Conservation (phyloP, 257 asterid species). For the Solanum dulcamara region DNA sequence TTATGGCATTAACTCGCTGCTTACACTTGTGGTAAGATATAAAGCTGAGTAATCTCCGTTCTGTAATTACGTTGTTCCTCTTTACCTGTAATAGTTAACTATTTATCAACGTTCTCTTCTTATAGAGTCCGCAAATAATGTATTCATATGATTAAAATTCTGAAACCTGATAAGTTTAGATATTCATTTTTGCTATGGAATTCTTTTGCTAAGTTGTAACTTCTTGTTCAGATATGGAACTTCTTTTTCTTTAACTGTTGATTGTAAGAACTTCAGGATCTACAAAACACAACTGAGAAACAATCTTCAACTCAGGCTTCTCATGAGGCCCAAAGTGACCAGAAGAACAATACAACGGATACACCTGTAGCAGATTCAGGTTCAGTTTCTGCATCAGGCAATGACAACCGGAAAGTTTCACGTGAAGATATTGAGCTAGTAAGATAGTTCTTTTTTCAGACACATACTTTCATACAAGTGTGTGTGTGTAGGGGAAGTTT, state of each 20-base stretch:
- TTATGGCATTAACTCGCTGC: neutral
- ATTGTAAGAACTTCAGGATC: conserved; percentile 31
- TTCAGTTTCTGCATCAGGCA: conserved; percentile 78
- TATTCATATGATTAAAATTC: neutral
- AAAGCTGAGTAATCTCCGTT: neutral
- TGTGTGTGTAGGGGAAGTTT: neutral
- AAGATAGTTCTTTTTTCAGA: conserved; percentile 14
- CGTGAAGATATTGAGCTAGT: conserved; percentile 95
- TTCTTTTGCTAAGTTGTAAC: neutral
- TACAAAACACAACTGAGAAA: conserved; percentile 41
- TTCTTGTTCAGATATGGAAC: neutral
- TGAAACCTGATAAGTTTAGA: neutral
- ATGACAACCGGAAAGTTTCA: conserved; percentile 76
- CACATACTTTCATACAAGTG: neutral
- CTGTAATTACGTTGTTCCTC: neutral
- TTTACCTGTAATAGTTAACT: neutral
- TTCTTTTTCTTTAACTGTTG: neutral
- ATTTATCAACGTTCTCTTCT: neutral
- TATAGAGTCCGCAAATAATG: neutral
- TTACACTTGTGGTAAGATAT: neutral
- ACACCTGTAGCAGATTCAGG: conserved; percentile 73
- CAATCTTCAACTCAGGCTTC: conserved; percentile 45
- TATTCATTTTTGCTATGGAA: neutral
- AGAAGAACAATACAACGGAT: conserved; percentile 46
- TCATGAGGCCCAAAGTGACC: conserved; percentile 62